Evolutionary conservation across 768 basidiomycete genomes (phyloP).

Genomic region (Amanita pallidorosea): DNA sequence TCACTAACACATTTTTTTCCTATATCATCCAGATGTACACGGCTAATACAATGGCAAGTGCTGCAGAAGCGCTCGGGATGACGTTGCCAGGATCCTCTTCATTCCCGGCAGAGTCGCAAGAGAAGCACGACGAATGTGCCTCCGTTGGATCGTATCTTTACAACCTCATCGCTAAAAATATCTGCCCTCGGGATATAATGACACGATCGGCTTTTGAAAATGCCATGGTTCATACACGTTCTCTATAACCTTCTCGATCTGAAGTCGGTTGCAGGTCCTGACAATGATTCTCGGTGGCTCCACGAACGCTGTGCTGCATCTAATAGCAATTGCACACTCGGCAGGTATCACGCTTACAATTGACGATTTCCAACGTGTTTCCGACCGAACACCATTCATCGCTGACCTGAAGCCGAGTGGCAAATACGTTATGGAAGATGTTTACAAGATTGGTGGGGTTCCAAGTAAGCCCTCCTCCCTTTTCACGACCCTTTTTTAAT

Average conservation of each 20-base stretch:
- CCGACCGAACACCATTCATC: slow-evolving; percentile 87
- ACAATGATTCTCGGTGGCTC: slow-evolving; percentile 98
- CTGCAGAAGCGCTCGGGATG: slow-evolving; percentile 94
- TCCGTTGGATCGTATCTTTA: slow-evolving; percentile 75
- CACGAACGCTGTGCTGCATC: slow-evolving; percentile 93
- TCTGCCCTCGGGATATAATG: slow-evolving; percentile 94
- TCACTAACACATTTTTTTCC: too few species aligned
- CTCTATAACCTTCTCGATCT: neutral
- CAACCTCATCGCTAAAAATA: slow-evolving; percentile 82
- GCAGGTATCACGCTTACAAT: slow-evolving; percentile 82
- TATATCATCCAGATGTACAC: slow-evolving; percentile 72
- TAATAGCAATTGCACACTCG: slow-evolving; percentile 94
- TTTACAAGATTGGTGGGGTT: slow-evolving; percentile 92
- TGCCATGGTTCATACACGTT: slow-evolving; percentile 62
- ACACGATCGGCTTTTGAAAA: slow-evolving; percentile 97
- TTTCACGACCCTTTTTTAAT: neutral
- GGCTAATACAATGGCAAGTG: slow-evolving; percentile 97
- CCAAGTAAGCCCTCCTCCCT: slow-evolving; percentile 29
- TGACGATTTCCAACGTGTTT: slow-evolving; percentile 91
- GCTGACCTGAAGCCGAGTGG: slow-evolving; percentile 89
- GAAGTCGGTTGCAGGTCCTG: slow-evolving; percentile 49
- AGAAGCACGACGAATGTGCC: slow-evolving; percentile 81
- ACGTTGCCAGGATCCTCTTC: slow-evolving; percentile 94
- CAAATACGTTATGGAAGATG: slow-evolving; percentile 55
- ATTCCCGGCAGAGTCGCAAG: slow-evolving; percentile 86